phyloP scores from a whole-genome alignment of 2,329 filamentous ascomycete species.

The Xylariales sp. region DNA sequence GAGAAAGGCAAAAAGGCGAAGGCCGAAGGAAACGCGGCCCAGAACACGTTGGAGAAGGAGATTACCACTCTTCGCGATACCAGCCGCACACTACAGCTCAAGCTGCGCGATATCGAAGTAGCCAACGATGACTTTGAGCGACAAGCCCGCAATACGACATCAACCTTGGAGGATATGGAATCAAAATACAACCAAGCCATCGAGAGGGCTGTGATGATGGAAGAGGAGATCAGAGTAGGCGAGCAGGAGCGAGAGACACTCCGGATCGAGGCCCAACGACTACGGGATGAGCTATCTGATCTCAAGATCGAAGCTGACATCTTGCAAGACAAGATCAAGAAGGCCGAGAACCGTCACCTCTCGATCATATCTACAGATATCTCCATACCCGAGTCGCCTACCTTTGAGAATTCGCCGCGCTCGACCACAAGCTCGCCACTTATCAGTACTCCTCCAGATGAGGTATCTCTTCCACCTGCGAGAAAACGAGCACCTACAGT shows the following conservation, averaged over 20 bases:
- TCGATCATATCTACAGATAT: conserved; percentile 57
- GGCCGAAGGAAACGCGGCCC: conserved; percentile 75
- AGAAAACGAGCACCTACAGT: conserved; percentile 58
- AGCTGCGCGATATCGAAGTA: conserved; percentile 90
- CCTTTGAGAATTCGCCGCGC: conserved; percentile 71
- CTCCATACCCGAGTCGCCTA: conserved; percentile 63
- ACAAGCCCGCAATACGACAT: conserved; percentile 91
- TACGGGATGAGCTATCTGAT: conserved; percentile 88
- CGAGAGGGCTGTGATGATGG: conserved; percentile 85
- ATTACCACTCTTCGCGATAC: conserved; percentile 85
- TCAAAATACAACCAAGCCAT: conserved; percentile 95
- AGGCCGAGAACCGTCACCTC: conserved; percentile 56
- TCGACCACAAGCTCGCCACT: conserved; percentile 91
- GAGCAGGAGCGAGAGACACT: conserved; percentile 88
- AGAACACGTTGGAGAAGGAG: conserved; percentile 88
- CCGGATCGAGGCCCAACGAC: conserved; percentile 83
- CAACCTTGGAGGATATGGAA: conserved; percentile 93
- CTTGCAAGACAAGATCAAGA: conserved; percentile 85
- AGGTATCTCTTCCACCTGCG: conserved; percentile 53
- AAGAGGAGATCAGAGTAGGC: conserved; percentile 86
- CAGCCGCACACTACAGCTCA: conserved; percentile 76
- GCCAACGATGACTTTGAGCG: conserved; percentile 98
- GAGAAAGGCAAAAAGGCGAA: conserved; percentile 96
- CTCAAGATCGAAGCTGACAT: conserved; percentile 94
- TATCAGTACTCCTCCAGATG: conserved; percentile 76